These are phyloP conservation scores for Sechiopsis laciniata DNA, from an alignment of 306 rosid genomes.

Conservation along the genomic window DNA sequence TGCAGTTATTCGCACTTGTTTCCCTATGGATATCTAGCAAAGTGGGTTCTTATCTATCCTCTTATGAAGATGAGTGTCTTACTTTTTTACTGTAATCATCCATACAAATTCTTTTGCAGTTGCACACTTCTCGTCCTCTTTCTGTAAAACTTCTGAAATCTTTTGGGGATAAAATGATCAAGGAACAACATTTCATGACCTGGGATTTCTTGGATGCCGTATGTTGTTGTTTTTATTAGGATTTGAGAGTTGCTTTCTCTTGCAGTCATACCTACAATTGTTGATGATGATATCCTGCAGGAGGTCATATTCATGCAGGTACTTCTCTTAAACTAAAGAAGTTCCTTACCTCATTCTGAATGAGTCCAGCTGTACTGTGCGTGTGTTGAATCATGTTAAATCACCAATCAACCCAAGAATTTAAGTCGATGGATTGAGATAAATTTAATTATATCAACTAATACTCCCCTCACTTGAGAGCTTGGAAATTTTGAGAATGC, in stretches of 20 bases:
- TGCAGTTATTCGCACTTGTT: constrained; percentile 73
- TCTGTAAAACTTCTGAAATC: constrained; percentile 48
- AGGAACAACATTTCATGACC: constrained; percentile 64
- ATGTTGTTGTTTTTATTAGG: constrained; percentile 18
- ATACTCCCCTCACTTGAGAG: too few species aligned
- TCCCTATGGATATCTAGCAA: constrained; percentile 85
- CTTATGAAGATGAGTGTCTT: neutral
- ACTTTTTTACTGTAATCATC: neutral
- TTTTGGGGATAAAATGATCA: constrained; percentile 51
- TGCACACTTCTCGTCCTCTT: constrained; percentile 51
- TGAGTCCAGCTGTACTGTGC: too few species aligned
- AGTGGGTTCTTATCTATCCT: constrained; percentile 33
- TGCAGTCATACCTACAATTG: constrained; percentile 9
- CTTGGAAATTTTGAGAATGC: too few species aligned
- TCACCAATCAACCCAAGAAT: neutral
- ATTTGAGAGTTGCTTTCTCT: constrained; percentile 5
- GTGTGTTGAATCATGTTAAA: too few species aligned
- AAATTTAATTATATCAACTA: too few species aligned
- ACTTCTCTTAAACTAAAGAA: constrained; percentile 24
- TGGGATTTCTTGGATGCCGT: constrained; percentile 76
- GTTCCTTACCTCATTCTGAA: neutral
- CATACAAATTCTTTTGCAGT: constrained; percentile 30
- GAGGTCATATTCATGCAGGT: constrained; percentile 86
- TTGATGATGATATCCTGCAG: constrained; percentile 37
- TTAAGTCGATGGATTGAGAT: too few species aligned